Percentiles rank a stretch among this genome's conserved stretches.
Conservation (phyloP, 2,329 filamentous ascomycete species). For the Diplodia intermedia region DNA sequence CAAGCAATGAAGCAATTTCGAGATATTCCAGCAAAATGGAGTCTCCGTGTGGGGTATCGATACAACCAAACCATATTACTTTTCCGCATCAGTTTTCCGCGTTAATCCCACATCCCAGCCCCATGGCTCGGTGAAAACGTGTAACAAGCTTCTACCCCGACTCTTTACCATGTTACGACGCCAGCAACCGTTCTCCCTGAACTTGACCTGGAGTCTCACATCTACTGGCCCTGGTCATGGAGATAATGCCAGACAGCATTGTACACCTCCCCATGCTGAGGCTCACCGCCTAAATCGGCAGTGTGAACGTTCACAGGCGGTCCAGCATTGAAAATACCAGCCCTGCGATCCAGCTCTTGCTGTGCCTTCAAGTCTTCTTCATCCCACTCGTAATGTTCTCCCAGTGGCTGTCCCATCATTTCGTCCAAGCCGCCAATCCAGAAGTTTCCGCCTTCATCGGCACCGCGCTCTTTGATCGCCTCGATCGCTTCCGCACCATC, state of each 20-base stretch:
- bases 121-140: neutral
- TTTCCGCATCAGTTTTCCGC: neutral
- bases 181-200: neutral
- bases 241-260: slow-evolving; percentile 27
- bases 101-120: neutral
- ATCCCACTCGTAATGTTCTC: slow-evolving; percentile 2
- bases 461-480: slow-evolving; percentile 50
- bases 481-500: slow-evolving; percentile 46
- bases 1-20: neutral
- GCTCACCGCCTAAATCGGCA: neutral
- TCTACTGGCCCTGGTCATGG: slow-evolving; percentile 17
- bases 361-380: slow-evolving; percentile 23
- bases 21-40: neutral
- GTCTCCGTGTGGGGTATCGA: slow-evolving; percentile 17
- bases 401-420: slow-evolving; percentile 19
- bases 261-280: slow-evolving; percentile 19
- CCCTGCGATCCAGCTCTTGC: slow-evolving; percentile 29
- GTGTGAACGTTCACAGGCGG: slow-evolving; percentile 16
- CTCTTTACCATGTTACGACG: neutral
- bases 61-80: neutral
- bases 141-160: neutral
- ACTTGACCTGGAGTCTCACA: neutral
- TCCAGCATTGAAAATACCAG: slow-evolving; percentile 15
- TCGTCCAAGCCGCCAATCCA: slow-evolving; percentile 51
- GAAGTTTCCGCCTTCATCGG: slow-evolving; percentile 52